Percentiles rank a stretch among this genome's conserved stretches.
Evolutionary conservation across 495 filamentous ascomycete genomes (phyloP).

Genomic region (Penicillium robsamsonii): DNA sequence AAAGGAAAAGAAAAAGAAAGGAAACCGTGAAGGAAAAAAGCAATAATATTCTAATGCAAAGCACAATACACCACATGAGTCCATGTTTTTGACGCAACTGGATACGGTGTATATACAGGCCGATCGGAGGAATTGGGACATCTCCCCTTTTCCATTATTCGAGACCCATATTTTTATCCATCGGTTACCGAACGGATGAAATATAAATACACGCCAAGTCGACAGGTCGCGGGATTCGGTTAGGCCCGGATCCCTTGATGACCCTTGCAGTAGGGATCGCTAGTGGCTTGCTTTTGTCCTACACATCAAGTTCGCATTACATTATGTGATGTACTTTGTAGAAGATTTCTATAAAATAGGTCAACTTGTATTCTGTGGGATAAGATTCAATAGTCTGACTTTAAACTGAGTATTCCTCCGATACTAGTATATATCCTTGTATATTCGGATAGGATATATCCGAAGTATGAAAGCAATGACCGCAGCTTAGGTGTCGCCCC

Average conservation of each 20-base stretch:
- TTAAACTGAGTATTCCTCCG: neutral
- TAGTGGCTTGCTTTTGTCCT: neutral
- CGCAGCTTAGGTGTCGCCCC: neutral
- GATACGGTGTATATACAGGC: neutral
- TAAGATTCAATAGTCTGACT: neutral
- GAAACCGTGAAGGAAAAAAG: neutral
- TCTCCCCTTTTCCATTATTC: neutral
- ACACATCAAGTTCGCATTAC: neutral
- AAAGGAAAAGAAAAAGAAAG: neutral
- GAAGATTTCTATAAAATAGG: neutral
- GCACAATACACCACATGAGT: neutral
- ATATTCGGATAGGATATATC: neutral
- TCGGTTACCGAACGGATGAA: neutral
- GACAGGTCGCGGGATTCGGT: constrained; percentile 8
- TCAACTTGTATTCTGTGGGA: neutral
- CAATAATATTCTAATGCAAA: neutral
- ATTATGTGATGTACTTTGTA: neutral
- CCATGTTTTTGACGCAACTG: constrained; percentile 1
- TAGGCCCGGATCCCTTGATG: constrained; percentile 4
- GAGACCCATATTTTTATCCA: neutral
- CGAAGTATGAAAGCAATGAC: neutral
- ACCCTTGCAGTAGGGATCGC: constrained; percentile 10
- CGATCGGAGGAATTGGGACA: neutral
- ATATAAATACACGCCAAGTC: constrained; percentile 7
- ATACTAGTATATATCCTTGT: neutral